phyloP scores from a whole-genome alignment of 148 eudicot species.

The Persicaria maculosa region DNA sequence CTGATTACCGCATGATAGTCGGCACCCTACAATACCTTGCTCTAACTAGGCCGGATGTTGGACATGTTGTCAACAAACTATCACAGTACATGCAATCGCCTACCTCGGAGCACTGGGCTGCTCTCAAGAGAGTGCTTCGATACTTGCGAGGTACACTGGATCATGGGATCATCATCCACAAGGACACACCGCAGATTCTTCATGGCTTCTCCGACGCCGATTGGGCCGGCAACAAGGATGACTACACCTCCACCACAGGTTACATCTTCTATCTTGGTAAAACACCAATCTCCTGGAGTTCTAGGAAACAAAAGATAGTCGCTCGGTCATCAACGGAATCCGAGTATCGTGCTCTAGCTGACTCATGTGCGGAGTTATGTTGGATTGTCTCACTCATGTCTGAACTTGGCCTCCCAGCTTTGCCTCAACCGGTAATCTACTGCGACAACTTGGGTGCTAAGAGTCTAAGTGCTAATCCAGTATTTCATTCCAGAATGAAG shows the following conservation, averaged over 20 bases:
- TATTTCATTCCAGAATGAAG: no score
- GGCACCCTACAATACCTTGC: background rate
- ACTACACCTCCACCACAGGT: conserved; percentile 3
- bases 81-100: conserved; percentile 18
- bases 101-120: conserved; percentile 7
- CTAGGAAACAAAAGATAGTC: background rate
- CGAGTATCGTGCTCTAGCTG: background rate
- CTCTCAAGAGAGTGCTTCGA: conserved; percentile 9
- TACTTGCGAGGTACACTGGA: conserved; percentile 1
- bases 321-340: conserved; percentile 1
- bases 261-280: conserved; percentile 13
- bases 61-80: conserved; percentile 11
- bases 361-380: background rate
- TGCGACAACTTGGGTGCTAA: no score
- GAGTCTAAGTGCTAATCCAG: no score
- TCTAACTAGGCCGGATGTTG: conserved; percentile 7
- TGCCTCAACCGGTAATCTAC: no score
- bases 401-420: no score
- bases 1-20: background rate
- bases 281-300: conserved; percentile 13
- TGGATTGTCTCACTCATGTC: no score
- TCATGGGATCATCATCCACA: no score
- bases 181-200: no score
- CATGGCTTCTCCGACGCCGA: background rate
- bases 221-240: background rate